Evolutionary conservation across 2,329 filamentous ascomycete species (phyloP).

Genomic region (Pezicula rhizophila): DNA sequence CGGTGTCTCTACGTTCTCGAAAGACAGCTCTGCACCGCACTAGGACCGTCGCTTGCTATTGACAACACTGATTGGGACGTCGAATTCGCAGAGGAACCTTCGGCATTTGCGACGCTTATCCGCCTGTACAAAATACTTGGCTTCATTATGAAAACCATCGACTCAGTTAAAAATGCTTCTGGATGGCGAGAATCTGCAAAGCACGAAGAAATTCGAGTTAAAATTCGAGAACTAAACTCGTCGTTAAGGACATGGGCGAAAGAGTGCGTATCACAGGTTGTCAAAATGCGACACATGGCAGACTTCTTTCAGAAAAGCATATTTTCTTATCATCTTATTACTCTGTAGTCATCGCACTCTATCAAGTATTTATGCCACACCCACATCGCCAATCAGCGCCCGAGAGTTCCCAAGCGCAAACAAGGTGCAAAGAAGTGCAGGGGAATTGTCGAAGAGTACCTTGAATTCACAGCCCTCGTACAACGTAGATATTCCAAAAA

Average conservation of each 20-base stretch:
- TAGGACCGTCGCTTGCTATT: neutral
- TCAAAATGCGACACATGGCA: neutral
- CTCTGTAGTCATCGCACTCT: neutral
- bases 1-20: constrained; percentile 1
- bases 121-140: neutral
- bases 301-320: neutral
- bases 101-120: neutral
- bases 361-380: neutral
- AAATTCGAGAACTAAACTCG: neutral
- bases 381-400: neutral
- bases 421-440: neutral
- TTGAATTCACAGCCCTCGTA: neutral
- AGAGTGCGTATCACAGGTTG: neutral
- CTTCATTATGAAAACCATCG: neutral
- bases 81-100: neutral
- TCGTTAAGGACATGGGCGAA: neutral
- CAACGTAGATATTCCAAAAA: no score
- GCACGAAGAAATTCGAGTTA: neutral
- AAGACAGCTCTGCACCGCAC: neutral
- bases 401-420: neutral
- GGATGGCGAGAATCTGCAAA: constrained; percentile 1
- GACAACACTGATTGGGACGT: constrained; percentile 3
- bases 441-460: neutral
- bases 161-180: constrained; percentile 1
- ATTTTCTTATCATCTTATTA: neutral